phyloP scores from a whole-genome alignment of 495 filamentous ascomycete genomes.

The Pyronema domesticum region DNA sequence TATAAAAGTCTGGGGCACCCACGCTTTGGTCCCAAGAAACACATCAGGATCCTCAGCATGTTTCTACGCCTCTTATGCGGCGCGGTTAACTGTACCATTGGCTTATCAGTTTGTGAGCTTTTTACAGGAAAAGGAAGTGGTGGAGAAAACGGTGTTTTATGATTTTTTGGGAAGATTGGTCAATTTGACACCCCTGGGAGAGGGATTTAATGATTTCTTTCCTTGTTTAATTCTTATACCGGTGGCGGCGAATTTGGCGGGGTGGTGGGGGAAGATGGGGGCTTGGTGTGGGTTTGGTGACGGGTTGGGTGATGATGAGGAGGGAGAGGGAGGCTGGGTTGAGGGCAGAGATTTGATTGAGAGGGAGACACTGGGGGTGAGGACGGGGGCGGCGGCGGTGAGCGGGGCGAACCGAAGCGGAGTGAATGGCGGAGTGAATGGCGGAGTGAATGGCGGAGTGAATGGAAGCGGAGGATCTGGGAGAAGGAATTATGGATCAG shows the following conservation, averaged over 20 bases:
- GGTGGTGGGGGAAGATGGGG: conserved; percentile 68
- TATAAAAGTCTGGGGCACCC: conserved; percentile 86
- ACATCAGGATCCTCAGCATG: conserved; percentile 83
- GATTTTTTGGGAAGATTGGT: conserved; percentile 68
- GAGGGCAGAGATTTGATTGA: conserved; percentile 91
- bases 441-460: conserved; percentile 3
- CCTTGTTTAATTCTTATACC: conserved; percentile 73
- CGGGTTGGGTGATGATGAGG: conserved; percentile 55
- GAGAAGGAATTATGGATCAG: not conserved
- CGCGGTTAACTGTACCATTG: conserved; percentile 74
- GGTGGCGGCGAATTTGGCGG: conserved; percentile 65
- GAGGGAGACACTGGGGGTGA: conserved; percentile 52
- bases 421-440: conserved; percentile 17
- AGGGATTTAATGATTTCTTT: conserved; percentile 74
- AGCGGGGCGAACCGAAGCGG: conserved; percentile 15
- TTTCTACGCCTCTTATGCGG: conserved; percentile 85
- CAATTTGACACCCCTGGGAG: conserved; percentile 64
- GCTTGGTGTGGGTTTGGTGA: conserved; percentile 59
- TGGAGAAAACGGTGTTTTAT: conserved; percentile 58
- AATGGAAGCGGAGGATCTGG: not conserved
- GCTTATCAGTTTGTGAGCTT: conserved; percentile 94
- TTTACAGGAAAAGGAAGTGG: conserved; percentile 44
- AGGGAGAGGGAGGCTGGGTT: conserved; percentile 66
- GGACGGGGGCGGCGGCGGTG: conserved; percentile 13
- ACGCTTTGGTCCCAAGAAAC: conserved; percentile 73